Percentiles rank a stretch among this genome's conserved stretches.
Conservation (phyloP, 176 grass and related monocot species). For the Typha latifolia region DNA sequence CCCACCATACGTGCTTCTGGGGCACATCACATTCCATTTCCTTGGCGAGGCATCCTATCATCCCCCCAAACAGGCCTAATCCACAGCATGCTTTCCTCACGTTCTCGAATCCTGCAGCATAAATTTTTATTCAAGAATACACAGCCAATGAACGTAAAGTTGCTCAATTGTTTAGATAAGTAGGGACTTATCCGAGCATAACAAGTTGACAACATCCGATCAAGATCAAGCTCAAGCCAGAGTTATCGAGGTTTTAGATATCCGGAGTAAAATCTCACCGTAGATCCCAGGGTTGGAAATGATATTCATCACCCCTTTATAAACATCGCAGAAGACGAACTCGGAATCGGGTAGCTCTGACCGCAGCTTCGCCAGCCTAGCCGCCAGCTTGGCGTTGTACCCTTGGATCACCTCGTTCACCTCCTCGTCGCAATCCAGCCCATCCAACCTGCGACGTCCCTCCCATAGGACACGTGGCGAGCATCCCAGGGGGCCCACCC, state of each 20-base stretch:
- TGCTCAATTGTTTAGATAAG: too few species aligned
- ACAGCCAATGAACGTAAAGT: background rate
- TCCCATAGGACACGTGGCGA: constrained; percentile 48
- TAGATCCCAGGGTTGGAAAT: constrained; percentile 35
- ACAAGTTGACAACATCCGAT: too few species aligned
- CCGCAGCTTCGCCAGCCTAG: constrained; percentile 24
- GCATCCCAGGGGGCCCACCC: constrained; percentile 57
- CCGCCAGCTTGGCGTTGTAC: constrained; percentile 41
- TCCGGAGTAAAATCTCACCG: constrained; percentile 14
- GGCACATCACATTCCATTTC: constrained; percentile 36
- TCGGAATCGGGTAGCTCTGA: constrained; percentile 31
- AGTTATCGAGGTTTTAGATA: too few species aligned
- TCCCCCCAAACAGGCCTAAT: constrained; percentile 24
- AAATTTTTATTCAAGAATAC: background rate
- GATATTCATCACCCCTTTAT: constrained; percentile 48
- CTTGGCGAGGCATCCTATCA: constrained; percentile 21
- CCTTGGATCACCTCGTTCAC: constrained; percentile 44
- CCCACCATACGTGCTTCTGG: constrained; percentile 39
- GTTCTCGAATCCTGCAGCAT: constrained; percentile 32
- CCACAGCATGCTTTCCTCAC: constrained; percentile 31
- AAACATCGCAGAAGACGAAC: constrained; percentile 59
- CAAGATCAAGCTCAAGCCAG: too few species aligned
- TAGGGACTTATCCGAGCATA: too few species aligned
- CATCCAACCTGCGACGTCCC: constrained; percentile 13
- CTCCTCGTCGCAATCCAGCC: constrained; percentile 38